Conservation (phyloP, 1,284 basidiomycete genomes). For the Schizophyllum amplum region DNA sequence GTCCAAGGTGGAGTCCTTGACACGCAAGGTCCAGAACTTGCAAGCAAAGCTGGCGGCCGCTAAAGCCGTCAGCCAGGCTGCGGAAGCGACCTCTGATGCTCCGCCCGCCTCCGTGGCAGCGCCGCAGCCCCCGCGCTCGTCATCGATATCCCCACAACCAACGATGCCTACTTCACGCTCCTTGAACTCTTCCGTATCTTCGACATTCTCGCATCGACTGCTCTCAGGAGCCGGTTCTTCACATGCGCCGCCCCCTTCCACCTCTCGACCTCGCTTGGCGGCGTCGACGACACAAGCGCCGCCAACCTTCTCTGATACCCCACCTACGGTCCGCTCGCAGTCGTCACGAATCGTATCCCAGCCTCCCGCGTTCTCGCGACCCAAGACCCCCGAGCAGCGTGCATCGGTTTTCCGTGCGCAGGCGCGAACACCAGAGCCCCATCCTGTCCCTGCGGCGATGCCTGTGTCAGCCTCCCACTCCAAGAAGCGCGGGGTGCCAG, state of each 20-base stretch:
- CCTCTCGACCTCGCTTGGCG: background rate
- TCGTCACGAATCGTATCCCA: slow-evolving; percentile 28
- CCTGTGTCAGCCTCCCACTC: slow-evolving; percentile 30
- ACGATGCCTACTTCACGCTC: background rate
- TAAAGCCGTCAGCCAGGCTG: slow-evolving; percentile 27
- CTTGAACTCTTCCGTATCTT: slow-evolving; percentile 5
- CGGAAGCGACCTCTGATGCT: slow-evolving; percentile 10
- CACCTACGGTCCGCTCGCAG: background rate
- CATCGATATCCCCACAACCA: slow-evolving; percentile 1
- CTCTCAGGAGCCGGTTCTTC: slow-evolving; percentile 13
- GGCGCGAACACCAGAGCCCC: slow-evolving; percentile 36
- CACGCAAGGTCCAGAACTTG: slow-evolving; percentile 60
- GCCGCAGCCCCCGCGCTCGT: slow-evolving; percentile 10
- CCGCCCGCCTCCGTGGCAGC: slow-evolving; percentile 8
- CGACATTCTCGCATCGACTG: slow-evolving; percentile 13
- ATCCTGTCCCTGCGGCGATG: slow-evolving; percentile 15
- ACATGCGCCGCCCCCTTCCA: slow-evolving; percentile 3
- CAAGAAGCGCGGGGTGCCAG: slow-evolving; percentile 64
- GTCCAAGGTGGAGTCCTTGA: slow-evolving; percentile 58
- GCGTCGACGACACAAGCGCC: too few relatives aligned
- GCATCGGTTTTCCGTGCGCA: slow-evolving; percentile 33
- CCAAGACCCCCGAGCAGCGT: slow-evolving; percentile 47
- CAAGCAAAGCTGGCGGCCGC: slow-evolving; percentile 55
- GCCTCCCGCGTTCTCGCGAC: slow-evolving; percentile 32
- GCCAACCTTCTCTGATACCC: slow-evolving; percentile 2